Conservation (phyloP, 2,329 filamentous ascomycete genomes). For the Drechslera avenae region DNA sequence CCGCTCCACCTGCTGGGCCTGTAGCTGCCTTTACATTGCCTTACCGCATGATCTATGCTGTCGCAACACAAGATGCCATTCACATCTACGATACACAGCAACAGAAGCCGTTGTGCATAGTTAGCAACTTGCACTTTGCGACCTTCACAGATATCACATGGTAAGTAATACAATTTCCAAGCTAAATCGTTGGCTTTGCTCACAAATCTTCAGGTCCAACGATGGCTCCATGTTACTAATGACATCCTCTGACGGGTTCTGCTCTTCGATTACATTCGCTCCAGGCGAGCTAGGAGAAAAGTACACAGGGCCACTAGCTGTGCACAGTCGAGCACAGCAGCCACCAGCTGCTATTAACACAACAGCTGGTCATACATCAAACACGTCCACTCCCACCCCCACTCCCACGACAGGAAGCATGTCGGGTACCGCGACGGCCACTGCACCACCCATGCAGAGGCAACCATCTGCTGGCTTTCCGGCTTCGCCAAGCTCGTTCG, state of each 20-base stretch:
- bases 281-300: conserved; percentile 82
- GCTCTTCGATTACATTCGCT: conserved; percentile 84
- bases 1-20: conserved; percentile 55
- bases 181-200: neutral
- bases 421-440: conserved; percentile 56
- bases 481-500: conserved; percentile 63
- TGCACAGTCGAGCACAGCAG: conserved; percentile 32
- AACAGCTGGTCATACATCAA: conserved; percentile 53
- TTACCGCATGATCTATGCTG: conserved; percentile 94
- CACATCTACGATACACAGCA: conserved; percentile 97
- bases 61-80: conserved; percentile 94
- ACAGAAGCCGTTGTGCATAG: conserved; percentile 87
- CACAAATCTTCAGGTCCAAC: conserved; percentile 63
- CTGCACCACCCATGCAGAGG: conserved; percentile 60
- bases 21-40: conserved; percentile 77
- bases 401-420: conserved; percentile 70
- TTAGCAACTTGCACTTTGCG: conserved; percentile 96
- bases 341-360: conserved; percentile 51
- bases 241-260: conserved; percentile 98
- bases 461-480: conserved; percentile 60
- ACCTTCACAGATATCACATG: conserved; percentile 97
- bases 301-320: conserved; percentile 69
- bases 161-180: conserved; percentile 55
- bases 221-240: conserved; percentile 83
- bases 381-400: conserved; percentile 70